phyloP scores from a whole-genome alignment of 2,329 filamentous ascomycete genomes.

The Fusarium sp. region DNA sequence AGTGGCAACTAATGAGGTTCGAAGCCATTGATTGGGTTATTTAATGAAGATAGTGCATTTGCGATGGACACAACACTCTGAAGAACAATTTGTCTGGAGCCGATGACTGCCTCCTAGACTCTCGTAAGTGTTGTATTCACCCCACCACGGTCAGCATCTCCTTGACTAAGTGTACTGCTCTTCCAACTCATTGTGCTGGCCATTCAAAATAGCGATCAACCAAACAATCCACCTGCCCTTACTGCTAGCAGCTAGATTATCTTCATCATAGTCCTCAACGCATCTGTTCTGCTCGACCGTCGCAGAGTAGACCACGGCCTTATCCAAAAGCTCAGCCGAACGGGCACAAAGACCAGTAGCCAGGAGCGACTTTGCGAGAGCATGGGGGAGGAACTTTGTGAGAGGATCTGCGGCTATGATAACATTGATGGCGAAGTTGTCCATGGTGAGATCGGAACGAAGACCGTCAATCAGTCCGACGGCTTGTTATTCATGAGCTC shows the following conservation, averaged over 20 bases:
- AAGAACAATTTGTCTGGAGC: background rate
- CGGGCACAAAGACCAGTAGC: too few species aligned
- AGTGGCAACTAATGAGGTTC: accelerated
- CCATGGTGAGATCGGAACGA: background rate
- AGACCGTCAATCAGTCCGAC: background rate
- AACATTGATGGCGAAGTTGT: background rate
- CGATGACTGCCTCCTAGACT: too few species aligned
- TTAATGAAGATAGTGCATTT: accelerated
- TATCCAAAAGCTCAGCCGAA: background rate
- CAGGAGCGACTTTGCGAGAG: background rate
- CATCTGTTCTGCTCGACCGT: background rate
- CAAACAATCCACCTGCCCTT: too few species aligned
- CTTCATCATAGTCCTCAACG: background rate
- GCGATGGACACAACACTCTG: accelerated
- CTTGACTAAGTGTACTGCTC: too few species aligned
- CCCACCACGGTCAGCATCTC: too few species aligned
- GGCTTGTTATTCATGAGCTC: background rate
- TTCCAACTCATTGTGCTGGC: background rate
- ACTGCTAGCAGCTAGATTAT: background rate
- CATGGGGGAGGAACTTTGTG: too few species aligned
- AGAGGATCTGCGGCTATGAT: background rate
- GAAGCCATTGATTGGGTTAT: accelerated
- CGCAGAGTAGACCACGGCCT: background rate
- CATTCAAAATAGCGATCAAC: too few species aligned
- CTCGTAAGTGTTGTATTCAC: too few species aligned